Evolutionary conservation across 2,329 filamentous ascomycete species (phyloP), one percentile per base, ranked within the genome.

Genomic region (Fusarium tricinctum): DNA sequence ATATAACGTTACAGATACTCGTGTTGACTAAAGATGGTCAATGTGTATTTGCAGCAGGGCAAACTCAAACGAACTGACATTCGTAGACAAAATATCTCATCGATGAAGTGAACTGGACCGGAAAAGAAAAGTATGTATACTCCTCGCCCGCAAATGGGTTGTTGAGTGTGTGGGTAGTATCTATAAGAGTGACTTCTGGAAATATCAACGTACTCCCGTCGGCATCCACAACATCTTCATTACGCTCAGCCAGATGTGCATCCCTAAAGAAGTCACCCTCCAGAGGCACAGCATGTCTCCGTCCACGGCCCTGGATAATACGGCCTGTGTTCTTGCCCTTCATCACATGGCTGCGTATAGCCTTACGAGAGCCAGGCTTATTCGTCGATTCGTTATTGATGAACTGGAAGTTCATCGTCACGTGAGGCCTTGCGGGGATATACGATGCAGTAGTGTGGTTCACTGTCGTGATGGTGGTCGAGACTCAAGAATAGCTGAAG

Each of bases 271-370:
- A 45, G 10, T 26, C 13, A 9, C 22, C 23, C 4, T 46, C 12
- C 17, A 43, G 26, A 8, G 28, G 15, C 20, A 44, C 33, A 17
- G 67, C 69, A 46, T 72, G 59, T 45, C 57, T 72, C 33, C 62
- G 62, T 2, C 69, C 70, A 17, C 70, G 67, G 2, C 65, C 65
- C 20, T 57, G 48, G 23, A 72, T 68, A 28, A 32, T 72, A 9
- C 58, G 70, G 2, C 70, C 70, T 19, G 63, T 28, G 39, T 72
- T 72, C 46, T 63, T 72, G 23, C 69, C 69, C 50, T 70, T 72
- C 69, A 72, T 72, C 8, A 72, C 70, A 70, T 72, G 69, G 17
- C 69, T 60, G 19, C 69, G 70, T 43, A 72, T 72, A 1, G 58
- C 57, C 42, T 55, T 62, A 6, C 69, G 63, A 3, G 61, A 42